Percentiles rank a stretch among this genome's conserved stretches.
Conservation (phyloP, 768 basidiomycete species). For the Sistotremastrum suecicum region DNA sequence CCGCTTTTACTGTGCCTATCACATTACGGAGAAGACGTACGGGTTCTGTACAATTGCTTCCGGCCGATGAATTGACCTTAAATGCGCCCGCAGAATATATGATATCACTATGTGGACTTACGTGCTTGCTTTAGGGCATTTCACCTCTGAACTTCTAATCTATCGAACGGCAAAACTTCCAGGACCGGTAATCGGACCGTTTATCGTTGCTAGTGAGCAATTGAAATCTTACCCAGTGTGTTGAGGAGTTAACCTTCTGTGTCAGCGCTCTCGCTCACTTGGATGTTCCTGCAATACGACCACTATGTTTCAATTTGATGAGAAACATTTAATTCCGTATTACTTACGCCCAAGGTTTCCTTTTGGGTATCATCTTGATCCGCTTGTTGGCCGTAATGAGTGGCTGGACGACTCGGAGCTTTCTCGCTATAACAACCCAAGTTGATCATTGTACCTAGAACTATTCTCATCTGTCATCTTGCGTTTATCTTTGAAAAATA, state of each 20-base stretch:
- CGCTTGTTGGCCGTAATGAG: too few relatives aligned
- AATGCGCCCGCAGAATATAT: constrained; percentile 52
- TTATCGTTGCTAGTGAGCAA: constrained; percentile 74
- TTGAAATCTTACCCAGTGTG: neutral
- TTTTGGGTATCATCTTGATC: too few relatives aligned
- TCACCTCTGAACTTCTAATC: constrained; percentile 71
- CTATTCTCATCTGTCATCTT: too few relatives aligned
- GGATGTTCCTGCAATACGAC: constrained; percentile 79
- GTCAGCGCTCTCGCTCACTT: constrained; percentile 52
- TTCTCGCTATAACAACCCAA: too few relatives aligned
- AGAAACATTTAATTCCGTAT: neutral
- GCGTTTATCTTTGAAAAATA: too few relatives aligned
- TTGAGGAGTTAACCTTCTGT: constrained; percentile 1
- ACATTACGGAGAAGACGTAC: constrained; percentile 72
- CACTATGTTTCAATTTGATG: constrained; percentile 41
- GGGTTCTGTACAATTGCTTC: constrained; percentile 14
- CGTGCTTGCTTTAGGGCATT: constrained; percentile 83
- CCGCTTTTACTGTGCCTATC: constrained; percentile 78
- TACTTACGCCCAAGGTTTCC: too few relatives aligned
- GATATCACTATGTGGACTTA: constrained; percentile 82
- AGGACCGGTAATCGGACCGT: constrained; percentile 49
- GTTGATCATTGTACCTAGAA: too few relatives aligned
- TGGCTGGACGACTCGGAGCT: too few relatives aligned
- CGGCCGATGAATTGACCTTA: constrained; percentile 1
- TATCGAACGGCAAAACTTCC: constrained; percentile 61